Evolutionary conservation across 495 filamentous ascomycete genomes (phyloP), one percentile per base, ranked within the genome.

Genomic region (Aspergillus nanangensis): DNA sequence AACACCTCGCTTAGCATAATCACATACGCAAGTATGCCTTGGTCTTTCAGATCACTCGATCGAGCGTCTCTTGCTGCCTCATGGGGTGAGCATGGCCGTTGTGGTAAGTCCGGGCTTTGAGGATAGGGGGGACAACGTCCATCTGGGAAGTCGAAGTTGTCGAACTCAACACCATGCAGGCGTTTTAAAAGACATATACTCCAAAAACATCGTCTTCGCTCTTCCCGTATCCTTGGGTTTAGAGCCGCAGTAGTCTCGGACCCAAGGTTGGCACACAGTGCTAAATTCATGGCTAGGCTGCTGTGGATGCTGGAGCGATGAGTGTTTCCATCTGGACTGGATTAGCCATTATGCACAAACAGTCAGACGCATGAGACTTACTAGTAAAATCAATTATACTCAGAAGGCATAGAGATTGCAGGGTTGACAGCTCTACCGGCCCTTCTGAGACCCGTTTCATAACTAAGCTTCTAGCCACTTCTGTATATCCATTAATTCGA

Each of bases 171-270:
- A 3, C 69, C 71, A 21, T 76, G 72, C 1, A 76, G 59, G 17
- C 66, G 55, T 33, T 71, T 74, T 21, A 76, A 57, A 8, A 76
- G 59, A 47, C 61, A 76, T 14, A 76, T 66, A 18, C 70, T 71
- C 72, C 72, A 76, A 25, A 73, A 76, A 37, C 72, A 76, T 20
- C 72, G 57, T 29, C 71, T 48, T 18, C 72, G 62, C 39, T 76
- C 72, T 47, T 74, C 72, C 7, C 60, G 66, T 8, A 51, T 33
- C 5, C 56, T 35, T 2, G 32, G 39, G 17, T 52, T 57, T 9
- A 58, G 43, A 8, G 38, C 11, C 2, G 47, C 18, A 9, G 60
- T 53, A 14, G 62, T 46, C 47, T 73, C 70, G 3, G 51, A 52
- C 3, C 56, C 66, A 8, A 76, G 54, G 45, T 69, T 67, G 18